A percentile compares a stretch with the other conserved stretches of the same genome.
Evolutionary conservation across 305 asterid species (phyloP).

Genomic region (Withania somnifera): DNA sequence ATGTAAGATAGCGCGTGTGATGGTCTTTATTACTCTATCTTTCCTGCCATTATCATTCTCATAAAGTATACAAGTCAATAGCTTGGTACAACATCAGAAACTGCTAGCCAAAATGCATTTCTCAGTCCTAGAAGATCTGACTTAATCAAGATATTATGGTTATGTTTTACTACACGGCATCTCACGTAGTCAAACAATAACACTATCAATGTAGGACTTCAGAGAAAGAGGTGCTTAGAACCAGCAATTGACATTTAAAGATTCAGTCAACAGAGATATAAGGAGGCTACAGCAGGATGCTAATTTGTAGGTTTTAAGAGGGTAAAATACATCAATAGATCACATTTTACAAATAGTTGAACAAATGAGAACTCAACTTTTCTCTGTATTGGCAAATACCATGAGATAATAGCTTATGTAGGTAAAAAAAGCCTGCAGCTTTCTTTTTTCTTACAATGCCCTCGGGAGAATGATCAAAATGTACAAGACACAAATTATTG

Average conservation of each 20-base stretch:
- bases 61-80: not conserved
- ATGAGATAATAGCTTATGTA: not conserved
- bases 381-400: not conserved
- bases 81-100: not conserved
- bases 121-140: not conserved
- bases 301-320: not conserved
- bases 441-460: not conserved
- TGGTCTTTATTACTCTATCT: not conserved
- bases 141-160: not conserved
- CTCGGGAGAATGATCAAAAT: not conserved
- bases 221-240: not conserved
- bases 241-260: not conserved
- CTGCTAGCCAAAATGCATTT: not conserved
- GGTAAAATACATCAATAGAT: not conserved
- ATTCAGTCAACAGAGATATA: not conserved
- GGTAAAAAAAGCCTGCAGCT: not conserved
- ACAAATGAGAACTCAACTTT: not conserved
- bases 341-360: not conserved
- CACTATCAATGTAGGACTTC: not conserved
- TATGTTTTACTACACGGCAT: not conserved
- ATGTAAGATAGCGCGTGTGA: no score
- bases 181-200: not conserved
- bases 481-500: not conserved
- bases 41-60: not conserved
- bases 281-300: not conserved